Evolutionary conservation across 1,284 basidiomycete species (phyloP).

Genomic region (Nidula niveotomentosa): DNA sequence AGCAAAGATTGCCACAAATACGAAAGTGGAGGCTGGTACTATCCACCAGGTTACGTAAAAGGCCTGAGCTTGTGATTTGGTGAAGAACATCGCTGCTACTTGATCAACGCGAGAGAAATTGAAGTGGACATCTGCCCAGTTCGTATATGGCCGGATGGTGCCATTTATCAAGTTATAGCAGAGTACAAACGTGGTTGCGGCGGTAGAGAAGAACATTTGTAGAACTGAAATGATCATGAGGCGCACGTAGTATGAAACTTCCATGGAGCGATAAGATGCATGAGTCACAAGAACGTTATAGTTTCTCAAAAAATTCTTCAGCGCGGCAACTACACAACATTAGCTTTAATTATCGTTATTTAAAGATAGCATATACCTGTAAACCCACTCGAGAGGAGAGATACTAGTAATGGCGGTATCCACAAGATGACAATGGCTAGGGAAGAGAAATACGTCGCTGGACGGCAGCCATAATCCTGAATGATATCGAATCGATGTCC

Average conservation of each 20-base stretch:
- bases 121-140: neutral
- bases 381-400: slow-evolving; percentile 37
- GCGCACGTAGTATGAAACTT: too few species aligned
- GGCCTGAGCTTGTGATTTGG: too few species aligned
- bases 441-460: neutral
- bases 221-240: too few species aligned
- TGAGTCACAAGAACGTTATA: too few species aligned
- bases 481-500: slow-evolving; percentile 1
- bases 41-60: neutral
- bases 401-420: slow-evolving; percentile 20
- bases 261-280: too few species aligned
- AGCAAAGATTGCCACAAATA: neutral
- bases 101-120: neutral
- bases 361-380: too few species aligned
- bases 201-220: too few species aligned
- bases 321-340: too few species aligned
- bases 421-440: neutral
- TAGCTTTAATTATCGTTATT: too few species aligned
- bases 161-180: too few species aligned
- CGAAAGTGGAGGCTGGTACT: neutral
- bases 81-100: neutral
- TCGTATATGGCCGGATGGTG: neutral
- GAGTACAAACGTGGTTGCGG: too few species aligned
- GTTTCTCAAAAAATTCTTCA: too few species aligned
- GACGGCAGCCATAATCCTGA: neutral